phyloP scores from a whole-genome alignment of 169 alveolate species.

The Eimeria zaria region DNA sequence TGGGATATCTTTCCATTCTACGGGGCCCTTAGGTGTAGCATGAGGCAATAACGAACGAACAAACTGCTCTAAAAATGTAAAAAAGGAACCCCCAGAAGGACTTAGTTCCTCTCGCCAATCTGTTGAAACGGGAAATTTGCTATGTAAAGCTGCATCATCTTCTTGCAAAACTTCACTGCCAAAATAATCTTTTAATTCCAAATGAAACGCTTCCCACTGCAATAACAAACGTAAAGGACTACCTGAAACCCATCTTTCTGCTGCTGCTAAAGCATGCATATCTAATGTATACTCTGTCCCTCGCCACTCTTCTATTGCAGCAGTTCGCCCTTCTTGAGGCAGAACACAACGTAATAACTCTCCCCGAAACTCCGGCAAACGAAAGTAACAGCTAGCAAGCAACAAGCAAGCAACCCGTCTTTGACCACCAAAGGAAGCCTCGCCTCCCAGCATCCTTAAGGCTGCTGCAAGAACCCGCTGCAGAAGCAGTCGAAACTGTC shows the following conservation, averaged over 20 bases:
- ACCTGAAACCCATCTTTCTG: slow-evolving; percentile 24
- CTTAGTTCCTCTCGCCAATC: slow-evolving; percentile 63
- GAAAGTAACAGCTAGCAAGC: slow-evolving; percentile 77
- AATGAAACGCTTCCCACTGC: slow-evolving; percentile 80
- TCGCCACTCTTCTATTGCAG: slow-evolving; percentile 84
- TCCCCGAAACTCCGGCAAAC: slow-evolving; percentile 80
- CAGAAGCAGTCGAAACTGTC: slow-evolving; percentile 82
- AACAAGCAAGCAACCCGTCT: slow-evolving; percentile 66
- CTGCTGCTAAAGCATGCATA: slow-evolving; percentile 6
- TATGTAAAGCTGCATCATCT: not conserved
- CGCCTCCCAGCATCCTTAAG: slow-evolving; percentile 72
- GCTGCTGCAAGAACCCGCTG: slow-evolving; percentile 76
- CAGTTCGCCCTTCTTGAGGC: slow-evolving; percentile 13
- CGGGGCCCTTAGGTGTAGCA: not conserved
- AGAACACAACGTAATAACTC: slow-evolving; percentile 77
- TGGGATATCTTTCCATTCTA: slow-evolving; percentile 83
- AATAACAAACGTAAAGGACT: slow-evolving; percentile 53
- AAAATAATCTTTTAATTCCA: slow-evolving; percentile 53
- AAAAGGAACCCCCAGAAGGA: slow-evolving; percentile 69
- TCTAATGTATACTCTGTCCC: slow-evolving; percentile 83
- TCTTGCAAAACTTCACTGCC: slow-evolving; percentile 48
- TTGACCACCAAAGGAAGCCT: slow-evolving; percentile 84
- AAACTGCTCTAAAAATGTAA: slow-evolving; percentile 85
- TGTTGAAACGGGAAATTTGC: not conserved
- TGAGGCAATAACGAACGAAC: slow-evolving; percentile 20